Percentiles rank a stretch among this genome's conserved stretches.
phyloP scores from a whole-genome alignment of 495 filamentous ascomycete genomes.

The Neurospora sp. region DNA sequence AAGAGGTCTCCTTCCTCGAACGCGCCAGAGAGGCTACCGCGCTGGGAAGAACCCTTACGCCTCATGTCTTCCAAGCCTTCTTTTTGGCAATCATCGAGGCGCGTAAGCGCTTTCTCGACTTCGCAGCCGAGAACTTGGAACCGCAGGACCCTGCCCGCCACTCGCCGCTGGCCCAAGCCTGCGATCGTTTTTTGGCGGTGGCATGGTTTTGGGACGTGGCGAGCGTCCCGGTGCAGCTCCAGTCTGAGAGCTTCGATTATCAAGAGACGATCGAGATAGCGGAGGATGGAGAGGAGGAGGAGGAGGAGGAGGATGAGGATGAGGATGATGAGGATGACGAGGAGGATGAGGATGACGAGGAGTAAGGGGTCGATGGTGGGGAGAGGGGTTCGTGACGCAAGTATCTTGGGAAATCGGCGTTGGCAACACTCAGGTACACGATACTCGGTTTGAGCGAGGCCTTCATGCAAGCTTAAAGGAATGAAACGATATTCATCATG shows the following conservation, averaged over 20 bases:
- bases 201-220: neutral
- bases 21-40: neutral
- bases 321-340: neutral
- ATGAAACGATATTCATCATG: neutral
- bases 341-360: neutral
- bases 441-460: neutral
- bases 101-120: constrained; percentile 1
- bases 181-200: neutral
- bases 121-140: neutral
- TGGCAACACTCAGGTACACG: neutral
- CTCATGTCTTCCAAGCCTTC: neutral
- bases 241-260: neutral
- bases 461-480: neutral
- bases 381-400: neutral
- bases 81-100: neutral
- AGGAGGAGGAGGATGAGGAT: neutral
- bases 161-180: neutral
- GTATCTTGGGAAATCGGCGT: neutral
- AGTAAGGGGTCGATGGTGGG: neutral
- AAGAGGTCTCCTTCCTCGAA: neutral
- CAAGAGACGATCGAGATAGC: neutral
- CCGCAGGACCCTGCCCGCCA: neutral
- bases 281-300: neutral
- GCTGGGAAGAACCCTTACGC: neutral
- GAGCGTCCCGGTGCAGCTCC: neutral